Evolutionary conservation across 23 red algal genomes (phyloP), one percentile per base, ranked within the genome.

Genomic region (Pyropia yezoensis): DNA sequence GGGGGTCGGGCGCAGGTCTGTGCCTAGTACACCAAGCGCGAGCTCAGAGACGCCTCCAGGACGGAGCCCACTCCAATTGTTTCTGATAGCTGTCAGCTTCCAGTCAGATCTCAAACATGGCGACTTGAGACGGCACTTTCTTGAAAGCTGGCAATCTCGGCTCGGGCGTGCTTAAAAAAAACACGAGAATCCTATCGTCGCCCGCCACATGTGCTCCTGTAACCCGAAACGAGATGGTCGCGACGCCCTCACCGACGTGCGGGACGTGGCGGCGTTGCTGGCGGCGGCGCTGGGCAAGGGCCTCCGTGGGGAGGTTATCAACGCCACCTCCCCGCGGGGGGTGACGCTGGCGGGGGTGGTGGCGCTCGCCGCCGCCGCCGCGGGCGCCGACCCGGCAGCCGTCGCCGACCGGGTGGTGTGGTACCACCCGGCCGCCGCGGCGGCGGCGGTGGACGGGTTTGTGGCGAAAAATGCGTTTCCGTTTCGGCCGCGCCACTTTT

Each of bases 231-330:
- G n/a, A n/a, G n/a, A n/a, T n/a, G n/a, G n/a, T n/a, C n/a, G n/a
- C n/a, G n/a, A n/a, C n/a, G n/a, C n/a, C n/a, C n/a, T 96, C 18
- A 84, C 83, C 20, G 79, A 96, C 54, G 83, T 88, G 6, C 63
- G 69, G 3, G 92, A 96, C 58, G 67, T 96, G 22, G 92, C 86
- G 24, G n/a, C 22, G 16, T 80, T 96, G 92, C 73, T 96, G 21
- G 76, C 80, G 16, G 39, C 57, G 7, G 83, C 92, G 13, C 47
- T 86, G 8, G 82, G 77, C 4, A 83, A 78, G 63, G 71, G 84
- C 22, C 19, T 89, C 25, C 60, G 65, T 33, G 71, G 74, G 57
- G 75, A 79, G 33, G 61, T 74, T 19, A 29, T 79, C 55, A 85
- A 79, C 65, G 50, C 57, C 57, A 71, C 64, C 55, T 74, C 66